Conservation (phyloP, 2,329 filamentous ascomycete species). For the Zalaria obscura region DNA sequence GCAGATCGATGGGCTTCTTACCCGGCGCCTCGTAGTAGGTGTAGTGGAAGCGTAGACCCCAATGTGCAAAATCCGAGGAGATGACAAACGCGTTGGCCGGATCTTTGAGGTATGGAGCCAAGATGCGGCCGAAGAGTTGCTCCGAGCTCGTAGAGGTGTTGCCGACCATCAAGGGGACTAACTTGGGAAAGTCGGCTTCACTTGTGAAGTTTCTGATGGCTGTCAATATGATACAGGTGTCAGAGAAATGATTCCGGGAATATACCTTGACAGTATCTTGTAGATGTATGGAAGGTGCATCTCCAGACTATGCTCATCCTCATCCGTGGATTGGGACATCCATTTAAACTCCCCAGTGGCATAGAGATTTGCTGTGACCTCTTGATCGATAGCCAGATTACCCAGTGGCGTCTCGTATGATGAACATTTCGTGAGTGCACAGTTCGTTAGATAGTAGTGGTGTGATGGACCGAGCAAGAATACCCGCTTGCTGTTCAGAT, state of each 20-base stretch:
- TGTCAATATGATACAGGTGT: background rate
- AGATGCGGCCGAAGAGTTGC: constrained; percentile 49
- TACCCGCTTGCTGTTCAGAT: constrained; percentile 52
- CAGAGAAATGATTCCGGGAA: background rate
- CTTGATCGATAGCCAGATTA: constrained; percentile 49
- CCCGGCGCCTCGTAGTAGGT: constrained; percentile 53
- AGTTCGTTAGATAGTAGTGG: constrained; percentile 63
- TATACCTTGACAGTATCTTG: constrained; percentile 48
- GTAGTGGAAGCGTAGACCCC: constrained; percentile 76
- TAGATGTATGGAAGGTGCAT: constrained; percentile 94
- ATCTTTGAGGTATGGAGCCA: constrained; percentile 66
- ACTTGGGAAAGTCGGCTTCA: constrained; percentile 48
- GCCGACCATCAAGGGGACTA: constrained; percentile 80
- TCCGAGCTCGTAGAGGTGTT: constrained; percentile 55
- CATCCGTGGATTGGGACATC: constrained; percentile 55
- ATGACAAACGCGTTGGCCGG: constrained; percentile 70
- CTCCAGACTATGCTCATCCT: constrained; percentile 83
- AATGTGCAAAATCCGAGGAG: constrained; percentile 95
- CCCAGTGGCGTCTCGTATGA: constrained; percentile 65
- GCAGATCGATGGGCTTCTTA: constrained; percentile 27
- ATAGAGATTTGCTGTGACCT: constrained; percentile 37
- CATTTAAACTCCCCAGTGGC: constrained; percentile 42
- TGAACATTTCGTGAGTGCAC: constrained; percentile 60
- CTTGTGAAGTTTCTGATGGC: constrained; percentile 15
- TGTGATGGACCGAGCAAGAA: constrained; percentile 92